A percentile compares a stretch with the other conserved stretches of the same genome.
These are phyloP conservation scores for Tarenaya hassleriana DNA, from an alignment of 345 rosid species.

Conservation along the genomic window DNA sequence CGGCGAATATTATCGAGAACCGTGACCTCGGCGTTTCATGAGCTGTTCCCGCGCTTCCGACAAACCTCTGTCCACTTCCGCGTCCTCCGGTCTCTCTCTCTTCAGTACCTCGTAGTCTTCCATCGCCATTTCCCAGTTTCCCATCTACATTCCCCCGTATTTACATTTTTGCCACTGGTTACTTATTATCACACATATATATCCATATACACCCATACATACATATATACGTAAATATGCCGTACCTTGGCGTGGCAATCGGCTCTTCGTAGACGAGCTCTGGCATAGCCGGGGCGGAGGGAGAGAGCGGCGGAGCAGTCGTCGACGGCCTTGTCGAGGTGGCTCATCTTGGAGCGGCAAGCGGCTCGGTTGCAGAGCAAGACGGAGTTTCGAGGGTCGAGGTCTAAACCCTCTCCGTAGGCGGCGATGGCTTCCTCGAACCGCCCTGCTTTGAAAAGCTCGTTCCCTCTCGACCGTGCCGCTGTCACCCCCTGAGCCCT, in stretches of 20 bases:
- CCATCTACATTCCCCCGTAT: constrained; percentile 33
- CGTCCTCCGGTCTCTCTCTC: constrained; percentile 57
- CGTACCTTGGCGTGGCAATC: constrained; percentile 70
- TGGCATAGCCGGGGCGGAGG: constrained; percentile 54
- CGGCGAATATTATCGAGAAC: constrained; percentile 12
- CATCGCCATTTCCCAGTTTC: constrained; percentile 59
- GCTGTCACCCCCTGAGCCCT: constrained; percentile 46
- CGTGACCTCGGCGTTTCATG: constrained; percentile 31
- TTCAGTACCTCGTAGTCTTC: constrained; percentile 61
- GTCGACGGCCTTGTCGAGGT: constrained; percentile 55
- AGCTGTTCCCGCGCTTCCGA: constrained; percentile 43
- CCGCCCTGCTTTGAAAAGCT: constrained; percentile 47
- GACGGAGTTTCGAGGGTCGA: constrained; percentile 66
- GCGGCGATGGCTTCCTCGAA: constrained; percentile 50
- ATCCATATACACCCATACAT: too few relatives aligned
- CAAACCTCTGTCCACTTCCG: constrained; percentile 47
- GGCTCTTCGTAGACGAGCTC: constrained; percentile 87
- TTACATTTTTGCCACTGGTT: not conserved
- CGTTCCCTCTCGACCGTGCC: constrained; percentile 72
- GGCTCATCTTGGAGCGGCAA: constrained; percentile 55
- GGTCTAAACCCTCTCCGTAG: constrained; percentile 70
- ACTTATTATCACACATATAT: too few relatives aligned
- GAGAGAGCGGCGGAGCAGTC: constrained; percentile 70
- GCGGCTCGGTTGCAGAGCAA: constrained; percentile 88
- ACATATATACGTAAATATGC: not conserved